A percentile compares a stretch with the other conserved stretches of the same genome.
Conservation (phyloP, 1,139 yeast genomes). For the Eremothecium cymbalariae region DNA sequence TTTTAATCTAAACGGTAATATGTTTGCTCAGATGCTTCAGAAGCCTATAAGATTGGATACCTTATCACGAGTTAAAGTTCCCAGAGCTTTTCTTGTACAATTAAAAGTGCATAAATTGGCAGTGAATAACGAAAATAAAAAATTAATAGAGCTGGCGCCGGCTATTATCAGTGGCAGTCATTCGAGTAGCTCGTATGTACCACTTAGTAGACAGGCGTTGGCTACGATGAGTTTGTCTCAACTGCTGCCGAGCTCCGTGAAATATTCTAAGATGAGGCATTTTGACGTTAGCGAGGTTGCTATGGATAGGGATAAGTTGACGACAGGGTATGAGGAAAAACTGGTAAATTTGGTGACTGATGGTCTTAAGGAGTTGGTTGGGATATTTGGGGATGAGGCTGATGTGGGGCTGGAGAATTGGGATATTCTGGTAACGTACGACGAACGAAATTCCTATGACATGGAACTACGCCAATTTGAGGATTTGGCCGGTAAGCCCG, state of each 20-base stretch:
- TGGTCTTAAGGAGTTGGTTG: conserved; percentile 2
- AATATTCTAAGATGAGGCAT: conserved; percentile 13
- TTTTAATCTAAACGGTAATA: conserved; percentile 17
- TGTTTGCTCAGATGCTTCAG: conserved; percentile 24
- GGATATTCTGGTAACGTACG: conserved; percentile 9
- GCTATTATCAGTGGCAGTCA: conserved; percentile 7
- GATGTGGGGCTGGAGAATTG: conserved; percentile 6
- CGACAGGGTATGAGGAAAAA: neutral
- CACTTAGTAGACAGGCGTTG: conserved; percentile 13
- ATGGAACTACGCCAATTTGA: conserved; percentile 5
- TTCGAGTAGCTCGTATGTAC: conserved; percentile 21
- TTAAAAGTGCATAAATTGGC: conserved; percentile 14
- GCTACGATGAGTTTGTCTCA: conserved; percentile 7
- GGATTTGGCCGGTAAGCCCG: conserved; percentile 1
- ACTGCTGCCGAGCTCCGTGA: conserved; percentile 16
- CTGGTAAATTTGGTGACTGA: conserved; percentile 4
- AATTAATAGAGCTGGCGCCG: conserved; percentile 5
- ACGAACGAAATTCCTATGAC: conserved; percentile 4
- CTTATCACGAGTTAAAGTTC: conserved; percentile 16
- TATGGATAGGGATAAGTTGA: conserved; percentile 2
- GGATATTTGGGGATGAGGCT: neutral
- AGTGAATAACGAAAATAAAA: conserved; percentile 4
- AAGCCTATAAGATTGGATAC: conserved; percentile 28
- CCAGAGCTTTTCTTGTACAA: conserved; percentile 22
- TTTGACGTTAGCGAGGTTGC: conserved; percentile 8